Evolutionary conservation across 345 rosid genomes (phyloP).

Genomic region (Gossypium arboreum): DNA sequence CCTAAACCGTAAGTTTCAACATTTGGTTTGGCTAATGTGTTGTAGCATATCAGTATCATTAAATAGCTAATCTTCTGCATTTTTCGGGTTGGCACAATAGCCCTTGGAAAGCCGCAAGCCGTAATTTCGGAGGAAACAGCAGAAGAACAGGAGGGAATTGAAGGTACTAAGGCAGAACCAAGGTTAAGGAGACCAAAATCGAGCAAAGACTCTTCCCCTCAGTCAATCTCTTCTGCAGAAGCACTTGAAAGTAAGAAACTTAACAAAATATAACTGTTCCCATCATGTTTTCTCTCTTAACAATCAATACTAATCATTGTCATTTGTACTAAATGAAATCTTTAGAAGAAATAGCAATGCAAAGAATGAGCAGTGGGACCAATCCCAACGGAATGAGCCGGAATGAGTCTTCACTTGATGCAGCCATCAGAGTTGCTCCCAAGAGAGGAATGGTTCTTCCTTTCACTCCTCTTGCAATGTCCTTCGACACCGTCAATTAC

Average conservation of each 20-base stretch:
- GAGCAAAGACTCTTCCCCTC: slow-evolving; percentile 25
- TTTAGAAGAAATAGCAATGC: slow-evolving; percentile 16
- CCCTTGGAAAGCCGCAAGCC: slow-evolving; percentile 56
- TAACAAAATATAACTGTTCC: not conserved
- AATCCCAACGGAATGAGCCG: slow-evolving; percentile 6
- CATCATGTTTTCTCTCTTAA: not conserved
- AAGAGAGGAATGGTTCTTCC: slow-evolving; percentile 58
- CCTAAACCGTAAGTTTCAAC: slow-evolving; percentile 43
- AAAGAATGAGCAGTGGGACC: slow-evolving; percentile 20
- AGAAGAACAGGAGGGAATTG: slow-evolving; percentile 23
- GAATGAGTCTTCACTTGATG: not conserved
- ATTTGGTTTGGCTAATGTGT: not conserved
- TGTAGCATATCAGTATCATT: not conserved
- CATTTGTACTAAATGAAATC: not conserved
- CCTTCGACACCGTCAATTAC: slow-evolving; percentile 44
- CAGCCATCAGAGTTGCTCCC: slow-evolving; percentile 15
- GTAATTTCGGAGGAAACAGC: slow-evolving; percentile 43
- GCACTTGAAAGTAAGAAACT: slow-evolving; percentile 6
- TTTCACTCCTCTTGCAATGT: slow-evolving; percentile 56
- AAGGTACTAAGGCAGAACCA: slow-evolving; percentile 29
- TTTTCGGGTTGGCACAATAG: slow-evolving; percentile 20
- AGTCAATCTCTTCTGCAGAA: slow-evolving; percentile 36
- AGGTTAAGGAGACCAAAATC: slow-evolving; percentile 25
- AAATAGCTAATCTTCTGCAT: slow-evolving; percentile 3
- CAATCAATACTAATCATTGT: not conserved